Evolutionary conservation across 805 yeast species (phyloP).

Genomic region (Candida sphagnicola): DNA sequence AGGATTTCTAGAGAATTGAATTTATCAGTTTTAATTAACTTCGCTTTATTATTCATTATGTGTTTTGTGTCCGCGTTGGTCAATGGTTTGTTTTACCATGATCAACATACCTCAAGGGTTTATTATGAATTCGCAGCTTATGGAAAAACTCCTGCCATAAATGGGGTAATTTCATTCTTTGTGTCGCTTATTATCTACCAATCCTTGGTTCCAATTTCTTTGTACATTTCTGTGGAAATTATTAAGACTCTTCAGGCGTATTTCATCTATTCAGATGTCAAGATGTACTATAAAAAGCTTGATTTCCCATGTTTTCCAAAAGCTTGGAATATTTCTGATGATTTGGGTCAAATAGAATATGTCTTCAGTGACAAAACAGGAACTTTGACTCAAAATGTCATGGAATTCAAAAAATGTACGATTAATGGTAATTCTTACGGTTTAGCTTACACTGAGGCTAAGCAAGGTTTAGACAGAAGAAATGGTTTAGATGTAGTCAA

Average conservation of each 20-base stretch:
- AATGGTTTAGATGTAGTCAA: slow-evolving; percentile 57
- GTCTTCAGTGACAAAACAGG: slow-evolving; percentile 84
- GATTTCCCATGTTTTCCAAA: slow-evolving; percentile 80
- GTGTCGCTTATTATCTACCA: slow-evolving; percentile 73
- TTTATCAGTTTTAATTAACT: slow-evolving; percentile 61
- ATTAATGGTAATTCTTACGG: slow-evolving; percentile 68
- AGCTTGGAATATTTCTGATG: slow-evolving; percentile 82
- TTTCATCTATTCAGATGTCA: slow-evolving; percentile 65
- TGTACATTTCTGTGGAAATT: slow-evolving; percentile 74
- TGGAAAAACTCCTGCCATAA: slow-evolving; percentile 56
- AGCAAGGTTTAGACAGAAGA: slow-evolving; percentile 66
- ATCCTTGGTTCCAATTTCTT: slow-evolving; percentile 74
- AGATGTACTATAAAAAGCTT: slow-evolving; percentile 63
- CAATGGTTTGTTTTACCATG: slow-evolving; percentile 60
- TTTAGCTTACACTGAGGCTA: slow-evolving; percentile 72
- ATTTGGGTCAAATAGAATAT: slow-evolving; percentile 79
- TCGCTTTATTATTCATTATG: slow-evolving; percentile 53
- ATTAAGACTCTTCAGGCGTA: slow-evolving; percentile 74
- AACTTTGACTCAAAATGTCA: slow-evolving; percentile 75
- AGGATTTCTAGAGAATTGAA: slow-evolving; percentile 64
- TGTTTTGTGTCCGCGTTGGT: slow-evolving; percentile 69
- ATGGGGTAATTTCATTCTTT: slow-evolving; percentile 66
- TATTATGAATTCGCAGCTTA: slow-evolving; percentile 61
- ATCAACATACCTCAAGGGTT: slow-evolving; percentile 39
- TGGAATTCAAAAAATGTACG: slow-evolving; percentile 79